Evolutionary conservation across 306 rosid species (phyloP), one percentile per base, ranked within the genome.

Genomic region (Vigna angularis): DNA sequence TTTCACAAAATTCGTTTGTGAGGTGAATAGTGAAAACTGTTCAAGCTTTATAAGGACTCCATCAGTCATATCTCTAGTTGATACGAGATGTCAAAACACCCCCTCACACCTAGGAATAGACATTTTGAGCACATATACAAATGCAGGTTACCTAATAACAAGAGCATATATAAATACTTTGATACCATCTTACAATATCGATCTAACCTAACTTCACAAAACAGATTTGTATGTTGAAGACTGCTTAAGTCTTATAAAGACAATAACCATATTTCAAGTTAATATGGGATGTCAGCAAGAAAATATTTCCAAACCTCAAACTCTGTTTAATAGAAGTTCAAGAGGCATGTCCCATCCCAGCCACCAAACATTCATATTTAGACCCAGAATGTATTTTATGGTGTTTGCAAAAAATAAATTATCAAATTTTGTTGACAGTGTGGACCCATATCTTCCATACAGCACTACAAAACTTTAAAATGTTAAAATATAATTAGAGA

Each of bases 321-420:
- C 47, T 38, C 65, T 22, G 76, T 66, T 58, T 28, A 48, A 50
- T 64, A 26, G n/a, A 17, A 66, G 52, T 66, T 57, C 32, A 26
- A 13, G 75, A 72, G 32, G 44, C 64, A 75, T 47, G 49, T 26
- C 47, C 36, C 52, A 40, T 28, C 30, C 49, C 50, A n/a, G 24
- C 62, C 73, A 75, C 52, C 74, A 50, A 26, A 69, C 69, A 62
- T 62, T 61, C 52, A 70, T 32, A 30, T 52, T 71, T 63, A 77
- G 69, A 65, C 65, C 68, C 42, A 16, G 36, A 62, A 76, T 70
- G 44, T 18, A 66, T 22, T 55, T 63, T 55, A 58, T 11, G 26
- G 42, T 40, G 18, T 40, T 51, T 16, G 15, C 36, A 72, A 72
- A 70, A 24, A 9, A 28, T 50, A 50, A 42, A 36, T 66, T 24